Evolutionary conservation across 257 asterid genomes (phyloP).

Genomic region (Haberlea rhodopensis): DNA sequence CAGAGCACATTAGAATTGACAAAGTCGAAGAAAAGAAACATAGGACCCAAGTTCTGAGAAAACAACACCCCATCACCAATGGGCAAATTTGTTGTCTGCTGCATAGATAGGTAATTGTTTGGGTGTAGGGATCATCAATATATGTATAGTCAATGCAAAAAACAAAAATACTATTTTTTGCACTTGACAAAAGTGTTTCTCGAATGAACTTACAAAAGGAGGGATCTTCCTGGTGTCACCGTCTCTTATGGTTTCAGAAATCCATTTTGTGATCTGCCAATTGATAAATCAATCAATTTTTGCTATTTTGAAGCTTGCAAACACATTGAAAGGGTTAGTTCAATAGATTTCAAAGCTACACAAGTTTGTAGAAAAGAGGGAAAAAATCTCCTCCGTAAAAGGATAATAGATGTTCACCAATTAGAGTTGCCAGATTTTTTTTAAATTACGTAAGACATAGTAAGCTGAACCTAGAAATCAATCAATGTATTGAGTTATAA

Average conservation of each 20-base stretch:
- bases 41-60: neutral
- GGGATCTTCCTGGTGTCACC: slow-evolving; percentile 91
- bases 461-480: neutral
- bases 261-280: slow-evolving; percentile 78
- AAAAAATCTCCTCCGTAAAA: neutral
- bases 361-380: neutral
- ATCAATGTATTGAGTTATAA: slow-evolving; percentile 1
- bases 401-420: neutral
- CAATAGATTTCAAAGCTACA: neutral
- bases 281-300: slow-evolving; percentile 16
- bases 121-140: neutral
- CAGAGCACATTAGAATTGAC: neutral
- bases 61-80: neutral
- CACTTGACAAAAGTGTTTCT: neutral
- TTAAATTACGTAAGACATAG: neutral
- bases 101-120: neutral
- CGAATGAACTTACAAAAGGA: slow-evolving; percentile 68
- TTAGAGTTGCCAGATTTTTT: neutral
- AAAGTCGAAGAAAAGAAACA: neutral
- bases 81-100: neutral
- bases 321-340: neutral
- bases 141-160: neutral
- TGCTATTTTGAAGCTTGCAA: slow-evolving; percentile 10
- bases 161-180: neutral
- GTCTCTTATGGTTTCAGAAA: slow-evolving; percentile 72